Conservation (phyloP, 106 monocot genomes). For the Apostasia shenzhenica region DNA sequence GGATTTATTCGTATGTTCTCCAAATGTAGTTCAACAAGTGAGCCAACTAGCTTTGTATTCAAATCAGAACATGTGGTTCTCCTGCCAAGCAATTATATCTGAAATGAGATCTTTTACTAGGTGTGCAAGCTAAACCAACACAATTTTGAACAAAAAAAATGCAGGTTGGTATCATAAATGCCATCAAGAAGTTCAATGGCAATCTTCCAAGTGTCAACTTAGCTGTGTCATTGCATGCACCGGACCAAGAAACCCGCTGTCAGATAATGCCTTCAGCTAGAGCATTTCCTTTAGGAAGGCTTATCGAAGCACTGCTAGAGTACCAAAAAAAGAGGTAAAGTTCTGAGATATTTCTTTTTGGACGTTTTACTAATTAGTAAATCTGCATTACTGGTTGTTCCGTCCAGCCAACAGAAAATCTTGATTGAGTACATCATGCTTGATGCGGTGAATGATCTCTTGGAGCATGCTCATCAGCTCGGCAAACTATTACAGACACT, state of each 20-base stretch:
- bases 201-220: conserved; percentile 85
- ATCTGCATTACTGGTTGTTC: conserved; percentile 7
- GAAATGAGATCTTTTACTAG: no score
- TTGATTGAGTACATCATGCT: conserved; percentile 99
- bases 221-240: conserved; percentile 95
- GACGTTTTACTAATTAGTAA: background rate
- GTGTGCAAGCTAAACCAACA: no score
- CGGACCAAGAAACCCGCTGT: conserved; percentile 90
- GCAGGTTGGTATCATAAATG: conserved; percentile 93
- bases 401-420: conserved; percentile 71
- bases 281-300: conserved; percentile 78
- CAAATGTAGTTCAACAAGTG: no score
- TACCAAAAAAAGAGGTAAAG: conserved; percentile 82
- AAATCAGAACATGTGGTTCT: no score
- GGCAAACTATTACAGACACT: conserved; percentile 70
- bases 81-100: no score
- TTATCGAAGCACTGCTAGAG: conserved; percentile 68
- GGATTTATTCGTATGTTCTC: no score
- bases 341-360: background rate
- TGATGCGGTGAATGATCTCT: conserved; percentile 84
- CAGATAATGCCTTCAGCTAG: conserved; percentile 95
- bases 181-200: conserved; percentile 69
- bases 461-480: conserved; percentile 89
- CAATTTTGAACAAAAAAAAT: background rate
- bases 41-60: no score